These are phyloP conservation scores for Phytopythium litorale DNA, from an alignment of 352 stramenopile species.

Conservation along the genomic window DNA sequence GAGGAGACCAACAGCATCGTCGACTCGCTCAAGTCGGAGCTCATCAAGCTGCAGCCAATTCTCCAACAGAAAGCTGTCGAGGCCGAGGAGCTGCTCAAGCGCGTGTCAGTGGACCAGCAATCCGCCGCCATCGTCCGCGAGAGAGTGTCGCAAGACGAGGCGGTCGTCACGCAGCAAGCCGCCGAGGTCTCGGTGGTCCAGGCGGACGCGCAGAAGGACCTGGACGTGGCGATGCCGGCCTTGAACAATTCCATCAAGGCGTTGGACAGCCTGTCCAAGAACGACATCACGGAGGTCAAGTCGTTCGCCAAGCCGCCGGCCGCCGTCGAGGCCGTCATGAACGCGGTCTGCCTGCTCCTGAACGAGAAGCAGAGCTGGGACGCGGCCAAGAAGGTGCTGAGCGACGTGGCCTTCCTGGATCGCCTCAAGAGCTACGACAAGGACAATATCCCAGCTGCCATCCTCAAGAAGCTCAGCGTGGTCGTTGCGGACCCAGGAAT, in stretches of 20 bases:
- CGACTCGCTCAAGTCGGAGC: slow-evolving; percentile 88
- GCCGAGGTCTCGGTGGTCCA: slow-evolving; percentile 90
- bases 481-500: slow-evolving; percentile 84
- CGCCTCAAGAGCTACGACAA: slow-evolving; percentile 92
- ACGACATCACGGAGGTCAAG: slow-evolving; percentile 93
- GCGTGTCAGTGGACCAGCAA: slow-evolving; percentile 91
- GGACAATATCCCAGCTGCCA: slow-evolving; percentile 89
- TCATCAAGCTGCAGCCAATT: slow-evolving; percentile 91
- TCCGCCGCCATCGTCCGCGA: slow-evolving; percentile 87
- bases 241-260: slow-evolving; percentile 88
- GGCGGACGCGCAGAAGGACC: slow-evolving; percentile 90
- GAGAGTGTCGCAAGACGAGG: slow-evolving; percentile 89
- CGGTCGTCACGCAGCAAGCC: slow-evolving; percentile 87
- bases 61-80: slow-evolving; percentile 89
- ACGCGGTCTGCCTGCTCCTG: slow-evolving; percentile 91
- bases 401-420: slow-evolving; percentile 87
- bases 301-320: slow-evolving; percentile 92
- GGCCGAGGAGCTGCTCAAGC: slow-evolving; percentile 89
- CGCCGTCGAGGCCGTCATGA: slow-evolving; percentile 93
- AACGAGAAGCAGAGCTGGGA: slow-evolving; percentile 94
- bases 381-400: slow-evolving; percentile 88
- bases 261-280: slow-evolving; percentile 89
- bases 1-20: slow-evolving; percentile 94
- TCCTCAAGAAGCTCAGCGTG: slow-evolving; percentile 88
- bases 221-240: slow-evolving; percentile 91